Evolutionary conservation across 75 land plant genomes (phyloP), one percentile per base, ranked within the genome.

Genomic region (Sequoiadendron giganteum): DNA sequence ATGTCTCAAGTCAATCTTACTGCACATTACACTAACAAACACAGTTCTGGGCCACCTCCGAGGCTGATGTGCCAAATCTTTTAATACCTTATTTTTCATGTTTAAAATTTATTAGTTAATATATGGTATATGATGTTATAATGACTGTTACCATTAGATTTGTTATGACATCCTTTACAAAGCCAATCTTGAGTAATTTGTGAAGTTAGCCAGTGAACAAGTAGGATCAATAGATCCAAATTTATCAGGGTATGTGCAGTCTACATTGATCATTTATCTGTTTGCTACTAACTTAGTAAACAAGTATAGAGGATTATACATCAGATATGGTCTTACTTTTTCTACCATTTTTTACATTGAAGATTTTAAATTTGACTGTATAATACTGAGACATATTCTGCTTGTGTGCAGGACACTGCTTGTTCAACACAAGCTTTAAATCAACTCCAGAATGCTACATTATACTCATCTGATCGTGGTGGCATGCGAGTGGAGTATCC

Each of bases 401-500:
- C 28, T 52, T 85, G 16, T 34, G 13, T 90, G 65, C 92, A 96
- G 98, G 98, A 96, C 85, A 87, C 90, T 70, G 72, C 91, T 3
- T 92, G 91, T 72, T 94, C 98, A 25, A 92, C 94, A 52, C 93
- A 89, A 72, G 98, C 98, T 32, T 87, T 95, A 54, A 91, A 89
- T 85, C 89, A 88, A 78, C 90, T 96, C n/a, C 98, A 96, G 75
- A 95, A 94, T 58, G 84, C 90, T 54, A 16, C 90, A 34, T 92
- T 95, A 21, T 90, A 87, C 79, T 96, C 98, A 16, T 93, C 95
- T 61, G 90, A 89, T 52, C 91, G 94, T 40, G 95, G 91, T 21
- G 96, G 96, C 72, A 92, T 96, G 94, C 94, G 96, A 0, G 86
- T 96, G 48, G 96, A 96, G 98, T 96, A 95, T 96, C 97, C 96